Conservation (phyloP, 345 rosid genomes). For the Salix suchowensis region DNA sequence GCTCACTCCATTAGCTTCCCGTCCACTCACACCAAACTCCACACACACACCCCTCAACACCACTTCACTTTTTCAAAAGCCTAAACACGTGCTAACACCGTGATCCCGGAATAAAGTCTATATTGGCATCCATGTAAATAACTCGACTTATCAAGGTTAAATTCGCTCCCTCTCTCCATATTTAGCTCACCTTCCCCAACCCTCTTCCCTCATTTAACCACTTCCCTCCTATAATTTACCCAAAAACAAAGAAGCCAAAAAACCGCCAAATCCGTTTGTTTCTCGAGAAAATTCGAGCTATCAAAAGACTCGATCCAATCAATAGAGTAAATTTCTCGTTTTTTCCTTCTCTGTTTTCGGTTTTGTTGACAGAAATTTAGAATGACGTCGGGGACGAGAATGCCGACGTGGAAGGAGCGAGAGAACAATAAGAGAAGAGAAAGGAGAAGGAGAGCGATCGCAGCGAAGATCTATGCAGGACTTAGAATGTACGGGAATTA, state of each 20-base stretch:
- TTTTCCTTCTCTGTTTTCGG: not conserved
- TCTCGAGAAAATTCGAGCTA: conserved; percentile 7
- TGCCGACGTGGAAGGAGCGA: conserved; percentile 98
- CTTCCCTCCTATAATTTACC: conserved; percentile 2
- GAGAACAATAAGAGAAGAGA: conserved; percentile 96
- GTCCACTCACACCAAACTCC: not conserved
- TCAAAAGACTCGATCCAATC: not conserved
- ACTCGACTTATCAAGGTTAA: conserved; percentile 6
- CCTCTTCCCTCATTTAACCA: conserved; percentile 23
- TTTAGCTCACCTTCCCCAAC: conserved; percentile 26
- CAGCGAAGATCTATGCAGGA: conserved; percentile 91
- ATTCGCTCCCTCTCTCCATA: not conserved
- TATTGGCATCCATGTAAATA: conserved; percentile 36
- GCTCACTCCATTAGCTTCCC: not conserved
- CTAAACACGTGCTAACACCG: conserved; percentile 62
- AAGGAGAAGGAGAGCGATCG: conserved; percentile 83
- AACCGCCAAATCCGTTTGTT: conserved; percentile 18
- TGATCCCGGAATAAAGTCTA: conserved; percentile 34
- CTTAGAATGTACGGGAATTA: conserved; percentile 84
- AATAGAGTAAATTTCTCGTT: not conserved
- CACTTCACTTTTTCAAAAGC: conserved; percentile 32
- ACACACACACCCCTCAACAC: not conserved
- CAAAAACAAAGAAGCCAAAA: not conserved
- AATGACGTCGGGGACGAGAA: conserved; percentile 90
- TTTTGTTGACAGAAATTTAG: not conserved